Evolutionary conservation across 139 green algal species (phyloP).

Genomic region (Chloropicon primus): DNA sequence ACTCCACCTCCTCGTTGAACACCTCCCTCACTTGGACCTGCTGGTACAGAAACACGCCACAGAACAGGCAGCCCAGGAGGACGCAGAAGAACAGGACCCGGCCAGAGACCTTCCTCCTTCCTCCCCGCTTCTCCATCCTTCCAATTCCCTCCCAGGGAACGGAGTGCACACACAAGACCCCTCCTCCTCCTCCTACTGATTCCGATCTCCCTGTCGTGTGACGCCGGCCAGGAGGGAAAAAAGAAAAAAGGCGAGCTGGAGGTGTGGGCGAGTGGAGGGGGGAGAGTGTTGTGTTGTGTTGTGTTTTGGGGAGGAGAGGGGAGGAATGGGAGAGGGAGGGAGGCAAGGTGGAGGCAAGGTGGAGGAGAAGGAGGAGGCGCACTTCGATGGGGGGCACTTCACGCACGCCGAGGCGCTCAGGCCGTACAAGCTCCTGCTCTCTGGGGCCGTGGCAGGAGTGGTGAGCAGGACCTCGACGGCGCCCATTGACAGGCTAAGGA

Average conservation of each 20-base stretch:
- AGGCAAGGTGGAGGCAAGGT: too few species aligned
- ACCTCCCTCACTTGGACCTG: not conserved
- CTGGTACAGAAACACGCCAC: not conserved
- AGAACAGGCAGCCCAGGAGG: not conserved
- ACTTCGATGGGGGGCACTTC: not conserved
- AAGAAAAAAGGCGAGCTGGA: too few species aligned
- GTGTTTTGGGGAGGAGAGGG: too few species aligned
- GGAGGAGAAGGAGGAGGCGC: not conserved
- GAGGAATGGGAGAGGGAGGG: too few species aligned
- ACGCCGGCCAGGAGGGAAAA: too few species aligned
- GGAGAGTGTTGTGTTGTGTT: too few species aligned
- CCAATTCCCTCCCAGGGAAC: not conserved
- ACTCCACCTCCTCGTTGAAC: not conserved
- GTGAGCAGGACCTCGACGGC: conserved; percentile 76
- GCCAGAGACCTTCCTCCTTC: not conserved
- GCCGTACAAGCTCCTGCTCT: conserved; percentile 4
- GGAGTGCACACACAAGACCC: too few species aligned
- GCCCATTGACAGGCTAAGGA: conserved; percentile 83
- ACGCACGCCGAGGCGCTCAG: not conserved
- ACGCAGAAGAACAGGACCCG: not conserved
- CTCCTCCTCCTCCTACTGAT: too few species aligned
- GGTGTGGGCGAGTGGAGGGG: too few species aligned
- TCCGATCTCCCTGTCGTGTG: too few species aligned
- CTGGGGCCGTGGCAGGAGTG: conserved; percentile 58
- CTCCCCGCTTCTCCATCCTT: not conserved